Evolutionary conservation across 768 basidiomycete species (phyloP).

Genomic region (Pleurotus eryngii): DNA sequence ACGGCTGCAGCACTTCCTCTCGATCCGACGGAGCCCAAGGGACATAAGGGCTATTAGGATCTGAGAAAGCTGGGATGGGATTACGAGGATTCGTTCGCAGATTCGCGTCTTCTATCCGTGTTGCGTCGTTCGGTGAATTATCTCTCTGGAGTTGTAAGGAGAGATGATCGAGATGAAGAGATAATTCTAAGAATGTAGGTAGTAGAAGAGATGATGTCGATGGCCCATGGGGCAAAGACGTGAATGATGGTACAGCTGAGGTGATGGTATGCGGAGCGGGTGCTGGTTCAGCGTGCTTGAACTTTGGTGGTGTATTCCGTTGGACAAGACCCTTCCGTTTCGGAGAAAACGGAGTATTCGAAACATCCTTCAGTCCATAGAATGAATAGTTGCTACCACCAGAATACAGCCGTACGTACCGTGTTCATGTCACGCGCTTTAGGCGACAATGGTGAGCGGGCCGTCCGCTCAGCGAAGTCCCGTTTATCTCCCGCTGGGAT

Average conservation of each 20-base stretch:
- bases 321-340: not conserved
- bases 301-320: not conserved
- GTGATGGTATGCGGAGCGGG: not conserved
- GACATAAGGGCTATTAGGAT: conserved; percentile 55
- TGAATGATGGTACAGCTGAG: conserved; percentile 4
- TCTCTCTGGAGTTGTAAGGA: not conserved
- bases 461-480: not conserved
- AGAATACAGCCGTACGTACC: conserved; percentile 19
- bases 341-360: not conserved
- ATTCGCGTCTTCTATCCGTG: conserved; percentile 7
- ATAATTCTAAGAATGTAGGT: conserved; percentile 30
- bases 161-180: conserved; percentile 1
- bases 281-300: not conserved
- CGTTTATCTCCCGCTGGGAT: conserved; percentile 11
- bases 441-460: conserved; percentile 28
- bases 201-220: conserved; percentile 35
- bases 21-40: conserved; percentile 44
- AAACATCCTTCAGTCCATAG: not conserved
- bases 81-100: conserved; percentile 6
- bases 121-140: conserved; percentile 3
- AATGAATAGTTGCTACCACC: not conserved
- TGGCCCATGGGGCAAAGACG: conserved; percentile 30
- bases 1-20: conserved; percentile 38
- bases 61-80: conserved; percentile 33
- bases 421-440: conserved; percentile 24